These are phyloP conservation scores for Aurinia saxatilis DNA, from an alignment of 345 rosid species.

Conservation along the genomic window DNA sequence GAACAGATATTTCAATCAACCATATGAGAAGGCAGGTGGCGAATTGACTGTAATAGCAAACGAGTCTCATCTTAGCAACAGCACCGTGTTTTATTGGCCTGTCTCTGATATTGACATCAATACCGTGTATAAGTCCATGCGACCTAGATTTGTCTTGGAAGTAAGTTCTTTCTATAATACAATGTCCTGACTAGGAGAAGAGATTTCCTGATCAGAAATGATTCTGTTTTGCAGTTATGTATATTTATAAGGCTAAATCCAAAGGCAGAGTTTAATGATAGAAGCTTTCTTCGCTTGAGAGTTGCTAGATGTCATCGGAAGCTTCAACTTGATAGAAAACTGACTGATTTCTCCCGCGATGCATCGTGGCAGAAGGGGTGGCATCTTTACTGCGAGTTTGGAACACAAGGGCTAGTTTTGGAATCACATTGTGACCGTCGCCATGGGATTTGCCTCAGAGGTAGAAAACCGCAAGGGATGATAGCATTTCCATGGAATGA, in stretches of 20 bases:
- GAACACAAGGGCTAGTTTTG: slow-evolving; percentile 53
- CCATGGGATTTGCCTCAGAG: slow-evolving; percentile 38
- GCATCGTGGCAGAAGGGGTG: slow-evolving; percentile 56
- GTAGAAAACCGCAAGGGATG: slow-evolving; percentile 34
- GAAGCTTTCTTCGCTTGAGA: slow-evolving; percentile 45
- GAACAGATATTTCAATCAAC: slow-evolving; percentile 65
- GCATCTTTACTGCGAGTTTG: slow-evolving; percentile 80
- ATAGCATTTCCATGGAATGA: slow-evolving; percentile 64
- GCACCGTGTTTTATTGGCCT: slow-evolving; percentile 53
- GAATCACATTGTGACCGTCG: slow-evolving; percentile 38
- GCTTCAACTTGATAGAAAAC: slow-evolving; percentile 47
- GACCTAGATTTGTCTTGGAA: slow-evolving; percentile 74
- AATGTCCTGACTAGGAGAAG: not conserved
- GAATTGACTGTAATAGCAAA: slow-evolving; percentile 26
- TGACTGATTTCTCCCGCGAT: slow-evolving; percentile 33
- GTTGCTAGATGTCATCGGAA: slow-evolving; percentile 64
- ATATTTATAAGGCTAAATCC: slow-evolving; percentile 40
- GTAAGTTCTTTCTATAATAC: slow-evolving; percentile 26
- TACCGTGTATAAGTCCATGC: slow-evolving; percentile 59
- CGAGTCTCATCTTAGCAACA: slow-evolving; percentile 23
- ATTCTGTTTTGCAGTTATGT: slow-evolving; percentile 43
- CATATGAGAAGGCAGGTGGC: slow-evolving; percentile 83
- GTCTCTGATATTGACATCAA: slow-evolving; percentile 63
- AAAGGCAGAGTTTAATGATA: slow-evolving; percentile 21
- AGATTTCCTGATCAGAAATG: not conserved